phyloP scores from a whole-genome alignment of 768 basidiomycete genomes.

The Suillus ampliporus region DNA sequence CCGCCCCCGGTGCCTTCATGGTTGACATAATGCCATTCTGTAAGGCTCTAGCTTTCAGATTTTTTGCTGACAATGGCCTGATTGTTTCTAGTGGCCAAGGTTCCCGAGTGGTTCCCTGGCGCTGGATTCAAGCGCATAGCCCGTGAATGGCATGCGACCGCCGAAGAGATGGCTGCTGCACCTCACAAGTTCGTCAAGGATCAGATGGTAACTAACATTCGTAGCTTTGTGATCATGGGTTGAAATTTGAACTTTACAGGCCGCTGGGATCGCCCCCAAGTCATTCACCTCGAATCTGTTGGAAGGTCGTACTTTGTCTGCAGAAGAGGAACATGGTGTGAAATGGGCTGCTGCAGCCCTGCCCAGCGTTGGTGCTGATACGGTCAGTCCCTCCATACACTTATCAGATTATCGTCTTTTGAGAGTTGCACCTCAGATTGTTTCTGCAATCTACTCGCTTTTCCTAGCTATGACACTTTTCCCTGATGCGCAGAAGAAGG shows the following conservation, averaged over 20 bases:
- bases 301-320: constrained; percentile 42
- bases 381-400: constrained; percentile 30
- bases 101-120: constrained; percentile 66
- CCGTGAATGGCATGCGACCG: constrained; percentile 56
- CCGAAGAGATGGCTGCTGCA: constrained; percentile 59
- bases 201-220: constrained; percentile 50
- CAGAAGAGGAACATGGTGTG: neutral
- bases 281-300: constrained; percentile 60
- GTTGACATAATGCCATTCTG: constrained; percentile 56
- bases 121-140: constrained; percentile 59
- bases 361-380: constrained; percentile 59
- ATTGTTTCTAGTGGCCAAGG: constrained; percentile 39
- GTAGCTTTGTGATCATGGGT: neutral
- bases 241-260: constrained; percentile 40
- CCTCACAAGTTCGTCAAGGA: constrained; percentile 66
- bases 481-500: constrained; percentile 61
- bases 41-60: constrained; percentile 24
- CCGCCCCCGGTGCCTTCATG: constrained; percentile 52
- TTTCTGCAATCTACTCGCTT: constrained; percentile 63
- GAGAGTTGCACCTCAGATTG: constrained; percentile 49
- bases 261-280: constrained; percentile 48
- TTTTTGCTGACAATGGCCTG: neutral
- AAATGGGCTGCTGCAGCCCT: constrained; percentile 47
- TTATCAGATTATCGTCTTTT: neutral
- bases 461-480: constrained; percentile 66